Percentiles rank a stretch among this genome's conserved stretches.
Conservation (phyloP, 2,329 filamentous ascomycete species). For the Fusarium keratoplasticum region DNA sequence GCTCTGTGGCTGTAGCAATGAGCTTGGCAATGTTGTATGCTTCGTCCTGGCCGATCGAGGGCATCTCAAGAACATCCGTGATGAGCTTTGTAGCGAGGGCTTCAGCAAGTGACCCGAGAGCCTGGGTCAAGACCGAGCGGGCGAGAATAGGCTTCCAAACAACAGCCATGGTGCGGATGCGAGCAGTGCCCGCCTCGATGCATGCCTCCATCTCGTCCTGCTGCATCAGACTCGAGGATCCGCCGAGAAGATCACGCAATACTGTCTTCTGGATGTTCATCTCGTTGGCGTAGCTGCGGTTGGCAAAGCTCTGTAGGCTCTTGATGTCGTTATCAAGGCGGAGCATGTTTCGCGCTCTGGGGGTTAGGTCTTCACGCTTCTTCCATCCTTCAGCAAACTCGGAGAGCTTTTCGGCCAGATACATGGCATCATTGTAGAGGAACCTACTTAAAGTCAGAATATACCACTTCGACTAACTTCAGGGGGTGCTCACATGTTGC, state of each 20-base stretch:
- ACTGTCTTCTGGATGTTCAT: slow-evolving; percentile 71
- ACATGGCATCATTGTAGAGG: slow-evolving; percentile 75
- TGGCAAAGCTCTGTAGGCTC: slow-evolving; percentile 69
- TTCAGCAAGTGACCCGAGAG: slow-evolving; percentile 70
- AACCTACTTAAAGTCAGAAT: slow-evolving; percentile 57
- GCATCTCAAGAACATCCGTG: slow-evolving; percentile 70
- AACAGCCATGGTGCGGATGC: slow-evolving; percentile 64
- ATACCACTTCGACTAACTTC: neutral
- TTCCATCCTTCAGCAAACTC: slow-evolving; percentile 65
- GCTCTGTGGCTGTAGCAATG: slow-evolving; percentile 66
- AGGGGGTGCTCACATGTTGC: slow-evolving; percentile 68
- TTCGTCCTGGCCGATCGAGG: slow-evolving; percentile 72
- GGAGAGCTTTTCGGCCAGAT: slow-evolving; percentile 68
- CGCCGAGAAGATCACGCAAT: slow-evolving; percentile 70
- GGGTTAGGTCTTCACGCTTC: slow-evolving; percentile 61
- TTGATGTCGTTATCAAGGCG: slow-evolving; percentile 71
- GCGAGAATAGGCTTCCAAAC: slow-evolving; percentile 70
- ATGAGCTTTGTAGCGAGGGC: slow-evolving; percentile 70
- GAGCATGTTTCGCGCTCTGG: slow-evolving; percentile 64
- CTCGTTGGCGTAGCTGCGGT: slow-evolving; percentile 70
- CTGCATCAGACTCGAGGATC: slow-evolving; percentile 69
- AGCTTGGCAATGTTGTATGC: slow-evolving; percentile 70
- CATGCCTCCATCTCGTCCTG: slow-evolving; percentile 65
- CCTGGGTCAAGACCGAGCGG: slow-evolving; percentile 72
- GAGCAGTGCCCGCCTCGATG: slow-evolving; percentile 64